Evolutionary conservation across 805 yeast species (phyloP), one percentile per base, ranked within the genome.

Genomic region (Kodamaea restingae): DNA sequence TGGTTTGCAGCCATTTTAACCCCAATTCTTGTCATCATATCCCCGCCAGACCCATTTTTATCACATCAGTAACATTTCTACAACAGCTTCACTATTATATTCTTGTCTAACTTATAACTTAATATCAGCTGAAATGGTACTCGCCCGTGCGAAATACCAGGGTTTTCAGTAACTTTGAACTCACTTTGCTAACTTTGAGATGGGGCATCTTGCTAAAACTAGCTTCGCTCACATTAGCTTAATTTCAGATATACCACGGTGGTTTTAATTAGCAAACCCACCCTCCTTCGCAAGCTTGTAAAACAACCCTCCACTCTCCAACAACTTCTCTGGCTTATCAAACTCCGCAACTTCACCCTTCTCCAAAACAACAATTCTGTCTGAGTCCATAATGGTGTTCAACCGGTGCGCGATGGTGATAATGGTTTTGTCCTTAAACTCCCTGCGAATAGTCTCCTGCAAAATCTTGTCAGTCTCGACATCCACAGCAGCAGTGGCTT

Each of bases 401-500:
- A 85, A 67, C 66, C 95, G 73, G 58, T 85, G 95, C 1, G 95
- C 95, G 65, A 85, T 85, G 1, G 95, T 85, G 49, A 85, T 66
- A 50, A 85, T 85, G 0, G 95, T 85, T 58, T 88, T 73, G 39
- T 83, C 82, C 46, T 77, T 76, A 55, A 85, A 85, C 30, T 84
- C 88, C 1, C 71, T 63, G 61, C 93, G 73, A 37, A 85, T 85
- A 1, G 95, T 85, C 45, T 81, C 78, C 64, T 85, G 95, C 38
- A 85, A 71, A 40, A 84, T 74, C 45, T 78, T 66, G 60, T 85
- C 95, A 2, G 95, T 85, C 55, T 84, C 87, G 26, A 84, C 90
- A 61, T 85, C 95, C 37, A 85, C 93, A 4, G 91, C 88, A 4
- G 95, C 93, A 2, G 95, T 85, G 9, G 95, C 95, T 61, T 85